Evolutionary conservation across 2,329 filamentous ascomycete species (phyloP), one percentile per base, ranked within the genome.

Genomic region (Aureobasidium sp.): DNA sequence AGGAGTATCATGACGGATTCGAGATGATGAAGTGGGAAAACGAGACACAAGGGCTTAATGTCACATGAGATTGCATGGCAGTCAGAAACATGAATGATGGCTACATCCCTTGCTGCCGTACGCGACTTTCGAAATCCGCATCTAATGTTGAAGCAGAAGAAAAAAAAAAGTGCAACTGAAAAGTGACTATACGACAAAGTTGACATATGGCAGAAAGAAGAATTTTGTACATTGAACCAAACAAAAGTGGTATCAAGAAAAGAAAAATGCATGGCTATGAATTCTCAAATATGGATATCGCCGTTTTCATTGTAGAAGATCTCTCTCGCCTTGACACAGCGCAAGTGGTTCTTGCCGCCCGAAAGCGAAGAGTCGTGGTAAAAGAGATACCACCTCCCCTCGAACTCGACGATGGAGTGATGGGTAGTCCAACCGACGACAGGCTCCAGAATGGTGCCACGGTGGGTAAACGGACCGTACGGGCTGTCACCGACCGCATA

Each of bases 401-500:
- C 66, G 63, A 86, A 88, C 72, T 89, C 84, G 8, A 84, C 84
- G 59, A 90, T 84, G 3, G 82, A 86, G 66, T 90, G 86, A 69
- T 90, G 86, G 52, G 86, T 90, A 38, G 86, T 90, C 86, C 86
- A 90, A 1, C 86, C 86, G 22, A 86, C 67, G 4, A 90, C 86
- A 0, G 86, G 86, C 72, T 89, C 85, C 44, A 90, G 66, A 52
- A 90, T 84, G 41, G 80, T 71, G 0, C 86, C 86, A 0, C 74
- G 77, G 57, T 88, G 90, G 1, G 80, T 85, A 61, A 90, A 90
- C 0, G 86, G 86, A 0, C 86, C 86, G 10, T 80, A 69, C 0
- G 86, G 86, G 54, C 69, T 81, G 4, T 79, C 72, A 0, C 83
- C 79, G 2, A 77, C 80, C 1, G 83, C 86, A 64, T 88, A 90